Evolutionary conservation across 2,329 filamentous ascomycete genomes (phyloP).

Genomic region (Colletotrichum eleusines): DNA sequence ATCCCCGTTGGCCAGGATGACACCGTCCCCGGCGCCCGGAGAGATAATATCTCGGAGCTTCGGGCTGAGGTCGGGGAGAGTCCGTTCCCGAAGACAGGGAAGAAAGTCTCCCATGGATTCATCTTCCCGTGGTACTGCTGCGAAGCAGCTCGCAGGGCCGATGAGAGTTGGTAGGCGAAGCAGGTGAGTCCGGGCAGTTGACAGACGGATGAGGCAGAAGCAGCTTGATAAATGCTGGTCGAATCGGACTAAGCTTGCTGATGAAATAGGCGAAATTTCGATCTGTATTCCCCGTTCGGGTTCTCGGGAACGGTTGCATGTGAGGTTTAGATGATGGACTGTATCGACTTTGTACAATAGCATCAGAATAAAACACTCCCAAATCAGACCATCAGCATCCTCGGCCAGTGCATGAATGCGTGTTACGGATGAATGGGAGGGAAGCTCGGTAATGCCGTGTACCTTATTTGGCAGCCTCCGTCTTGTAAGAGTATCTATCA

Average conservation of each 20-base stretch:
- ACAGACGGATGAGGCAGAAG: neutral
- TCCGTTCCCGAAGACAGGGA: slow-evolving; percentile 24
- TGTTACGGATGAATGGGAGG: neutral
- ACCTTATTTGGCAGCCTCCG: slow-evolving; percentile 26
- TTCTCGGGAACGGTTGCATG: too few relatives aligned
- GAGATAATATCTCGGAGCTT: neutral
- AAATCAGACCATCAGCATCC: neutral
- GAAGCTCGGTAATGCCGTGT: slow-evolving; percentile 28
- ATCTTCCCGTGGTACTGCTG: slow-evolving; percentile 10
- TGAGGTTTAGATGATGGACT: neutral
- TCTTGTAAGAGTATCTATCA: slow-evolving; percentile 2
- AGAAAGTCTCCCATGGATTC: slow-evolving; percentile 20
- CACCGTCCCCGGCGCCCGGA: neutral
- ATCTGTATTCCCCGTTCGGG: neutral
- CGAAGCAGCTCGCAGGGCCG: neutral
- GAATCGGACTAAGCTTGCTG: neutral
- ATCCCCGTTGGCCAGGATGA: neutral
- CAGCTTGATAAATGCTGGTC: too few relatives aligned
- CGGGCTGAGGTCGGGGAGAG: neutral
- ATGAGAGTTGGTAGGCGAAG: neutral
- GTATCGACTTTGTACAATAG: neutral
- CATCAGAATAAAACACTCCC: neutral
- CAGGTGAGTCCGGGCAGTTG: neutral
- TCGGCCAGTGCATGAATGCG: neutral
- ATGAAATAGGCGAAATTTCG: neutral